phyloP scores from a whole-genome alignment of 768 basidiomycete species.

The Macrolepiota albuminosa region DNA sequence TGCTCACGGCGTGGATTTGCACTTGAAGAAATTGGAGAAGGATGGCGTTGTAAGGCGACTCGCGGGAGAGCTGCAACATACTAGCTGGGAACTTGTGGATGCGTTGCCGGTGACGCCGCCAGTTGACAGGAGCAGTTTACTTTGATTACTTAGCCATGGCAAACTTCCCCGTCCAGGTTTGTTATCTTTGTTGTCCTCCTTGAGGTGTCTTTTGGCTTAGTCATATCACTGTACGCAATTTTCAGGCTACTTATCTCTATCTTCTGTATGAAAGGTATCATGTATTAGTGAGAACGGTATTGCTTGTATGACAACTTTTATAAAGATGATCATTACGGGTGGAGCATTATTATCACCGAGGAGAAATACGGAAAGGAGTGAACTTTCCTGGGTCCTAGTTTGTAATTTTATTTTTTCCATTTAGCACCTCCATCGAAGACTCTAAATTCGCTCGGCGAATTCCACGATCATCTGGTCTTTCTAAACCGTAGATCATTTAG shows the following conservation, averaged over 20 bases:
- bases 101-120: constrained; percentile 9
- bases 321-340: neutral
- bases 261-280: neutral
- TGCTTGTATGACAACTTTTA: neutral
- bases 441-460: too few relatives aligned
- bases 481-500: too few relatives aligned
- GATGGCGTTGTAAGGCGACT: constrained; percentile 54
- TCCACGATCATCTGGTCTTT: too few relatives aligned
- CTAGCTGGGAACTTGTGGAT: constrained; percentile 39
- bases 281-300: neutral
- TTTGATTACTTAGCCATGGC: neutral
- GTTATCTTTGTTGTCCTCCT: neutral
- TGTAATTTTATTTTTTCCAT: too few relatives aligned
- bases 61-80: constrained; percentile 48
- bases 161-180: neutral
- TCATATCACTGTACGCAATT: neutral
- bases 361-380: neutral
- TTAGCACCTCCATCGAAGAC: too few relatives aligned
- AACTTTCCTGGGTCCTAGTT: too few relatives aligned
- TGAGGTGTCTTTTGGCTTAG: neutral
- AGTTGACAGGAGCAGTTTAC: constrained; percentile 10
- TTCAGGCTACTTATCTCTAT: neutral
- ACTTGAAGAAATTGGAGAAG: constrained; percentile 64
- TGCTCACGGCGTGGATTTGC: constrained; percentile 60
- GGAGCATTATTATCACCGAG: too few relatives aligned